phyloP scores from a whole-genome alignment of 305 asterid species.

The Solanum hybrid region DNA sequence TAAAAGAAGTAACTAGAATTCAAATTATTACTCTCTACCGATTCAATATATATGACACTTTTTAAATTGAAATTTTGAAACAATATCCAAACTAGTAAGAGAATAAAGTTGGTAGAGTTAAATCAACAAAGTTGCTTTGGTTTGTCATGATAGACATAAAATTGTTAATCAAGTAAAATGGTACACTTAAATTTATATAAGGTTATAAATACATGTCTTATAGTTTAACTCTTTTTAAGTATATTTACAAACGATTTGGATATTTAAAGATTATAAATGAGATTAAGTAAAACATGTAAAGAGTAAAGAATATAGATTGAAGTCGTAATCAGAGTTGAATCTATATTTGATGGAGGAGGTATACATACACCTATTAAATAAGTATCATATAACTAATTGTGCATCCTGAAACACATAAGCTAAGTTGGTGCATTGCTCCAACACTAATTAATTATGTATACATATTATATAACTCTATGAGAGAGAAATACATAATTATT shows the following conservation, averaged over 20 bases:
- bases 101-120: background rate
- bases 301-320: background rate
- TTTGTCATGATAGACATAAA: background rate
- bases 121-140: background rate
- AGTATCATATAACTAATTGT: background rate
- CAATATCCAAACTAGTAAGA: too few species aligned
- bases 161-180: background rate
- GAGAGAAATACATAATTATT: background rate
- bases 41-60: background rate
- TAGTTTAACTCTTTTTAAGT: background rate
- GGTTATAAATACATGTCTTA: background rate
- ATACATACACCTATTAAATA: background rate
- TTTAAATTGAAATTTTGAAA: too few species aligned
- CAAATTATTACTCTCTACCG: background rate
- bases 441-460: background rate
- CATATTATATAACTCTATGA: background rate
- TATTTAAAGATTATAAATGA: background rate
- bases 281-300: background rate
- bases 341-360: background rate
- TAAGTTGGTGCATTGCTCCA: background rate
- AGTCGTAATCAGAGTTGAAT: too few species aligned
- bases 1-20: background rate
- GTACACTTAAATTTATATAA: too few species aligned
- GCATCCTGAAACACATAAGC: background rate
- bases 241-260: background rate